Conservation (phyloP, 495 filamentous ascomycete species). For the Pyrenula massariospora region DNA sequence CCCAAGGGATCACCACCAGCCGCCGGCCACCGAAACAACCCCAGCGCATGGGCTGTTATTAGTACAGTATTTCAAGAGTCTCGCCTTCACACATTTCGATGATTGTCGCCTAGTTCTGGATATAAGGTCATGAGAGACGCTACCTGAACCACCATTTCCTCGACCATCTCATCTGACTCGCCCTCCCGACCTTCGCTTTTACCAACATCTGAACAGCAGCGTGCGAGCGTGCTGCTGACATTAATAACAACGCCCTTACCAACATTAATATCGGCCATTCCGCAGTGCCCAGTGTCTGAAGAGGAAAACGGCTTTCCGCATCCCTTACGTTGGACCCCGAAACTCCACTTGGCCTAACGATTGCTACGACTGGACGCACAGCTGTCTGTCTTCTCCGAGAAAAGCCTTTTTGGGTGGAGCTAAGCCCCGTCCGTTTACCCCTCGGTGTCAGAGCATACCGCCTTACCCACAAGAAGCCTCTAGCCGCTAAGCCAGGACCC, state of each 20-base stretch:
- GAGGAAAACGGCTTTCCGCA: not conserved
- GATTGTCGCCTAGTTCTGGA: not conserved
- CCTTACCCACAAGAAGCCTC: not conserved
- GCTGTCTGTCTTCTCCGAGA: not conserved
- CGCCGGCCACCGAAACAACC: not conserved
- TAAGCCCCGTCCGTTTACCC: not conserved
- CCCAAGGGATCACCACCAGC: not conserved
- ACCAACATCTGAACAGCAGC: not conserved
- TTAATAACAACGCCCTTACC: not conserved
- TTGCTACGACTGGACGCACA: not conserved
- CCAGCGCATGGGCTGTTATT: too few relatives aligned
- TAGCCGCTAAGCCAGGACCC: not conserved
- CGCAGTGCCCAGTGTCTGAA: not conserved
- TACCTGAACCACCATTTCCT: not conserved
- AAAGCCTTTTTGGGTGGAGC: not conserved
- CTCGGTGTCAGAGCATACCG: not conserved
- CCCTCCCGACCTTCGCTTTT: not conserved
- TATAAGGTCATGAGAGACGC: not conserved
- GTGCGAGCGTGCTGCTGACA: not conserved
- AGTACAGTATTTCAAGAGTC: not conserved
- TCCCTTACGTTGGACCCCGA: not conserved
- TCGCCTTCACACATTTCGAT: not conserved
- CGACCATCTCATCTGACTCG: not conserved
- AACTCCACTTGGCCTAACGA: not conserved
- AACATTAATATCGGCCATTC: not conserved